Percentiles rank a stretch among this genome's conserved stretches.
These are phyloP conservation scores for Dipteronia sinensis DNA, from an alignment of 345 rosid species.

Conservation along the genomic window DNA sequence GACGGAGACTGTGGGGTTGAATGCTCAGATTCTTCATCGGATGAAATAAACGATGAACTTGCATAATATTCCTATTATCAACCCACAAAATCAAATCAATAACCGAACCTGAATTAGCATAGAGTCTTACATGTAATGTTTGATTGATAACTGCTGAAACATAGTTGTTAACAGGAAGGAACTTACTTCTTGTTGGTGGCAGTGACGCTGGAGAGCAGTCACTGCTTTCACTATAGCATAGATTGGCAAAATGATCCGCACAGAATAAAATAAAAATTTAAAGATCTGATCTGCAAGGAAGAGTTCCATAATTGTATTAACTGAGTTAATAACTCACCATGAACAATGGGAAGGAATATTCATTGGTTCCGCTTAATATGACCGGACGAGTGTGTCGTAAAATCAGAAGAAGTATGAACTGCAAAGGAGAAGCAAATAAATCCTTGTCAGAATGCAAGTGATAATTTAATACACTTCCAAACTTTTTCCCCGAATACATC, in stretches of 20 bases:
- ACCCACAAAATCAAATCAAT: not conserved
- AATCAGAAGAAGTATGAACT: conserved; percentile 84
- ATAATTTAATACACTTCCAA: not conserved
- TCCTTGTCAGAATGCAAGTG: not conserved
- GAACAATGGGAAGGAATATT: conserved; percentile 55
- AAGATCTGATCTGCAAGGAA: not conserved
- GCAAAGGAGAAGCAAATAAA: conserved; percentile 32
- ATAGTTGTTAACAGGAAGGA: not conserved
- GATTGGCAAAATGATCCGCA: conserved; percentile 74
- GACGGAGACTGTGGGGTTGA: conserved; percentile 33
- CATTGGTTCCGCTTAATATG: conserved; percentile 45
- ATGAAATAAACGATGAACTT: conserved; percentile 32
- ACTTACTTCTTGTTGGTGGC: conserved; percentile 45
- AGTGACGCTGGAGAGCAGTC: conserved; percentile 48
- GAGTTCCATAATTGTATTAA: not conserved
- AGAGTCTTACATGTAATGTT: not conserved
- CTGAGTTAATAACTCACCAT: conserved; percentile 35
- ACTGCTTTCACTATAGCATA: conserved; percentile 56
- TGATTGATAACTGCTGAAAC: not conserved
- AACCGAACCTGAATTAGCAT: not conserved
- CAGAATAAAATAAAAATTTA: no score
- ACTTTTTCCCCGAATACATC: not conserved
- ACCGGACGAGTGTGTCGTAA: conserved; percentile 75
- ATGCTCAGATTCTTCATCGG: conserved; percentile 64
- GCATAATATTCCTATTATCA: conserved; percentile 37